These are phyloP conservation scores for Fusarium staphyleae DNA, from an alignment of 2,329 filamentous ascomycete genomes.

Conservation along the genomic window DNA sequence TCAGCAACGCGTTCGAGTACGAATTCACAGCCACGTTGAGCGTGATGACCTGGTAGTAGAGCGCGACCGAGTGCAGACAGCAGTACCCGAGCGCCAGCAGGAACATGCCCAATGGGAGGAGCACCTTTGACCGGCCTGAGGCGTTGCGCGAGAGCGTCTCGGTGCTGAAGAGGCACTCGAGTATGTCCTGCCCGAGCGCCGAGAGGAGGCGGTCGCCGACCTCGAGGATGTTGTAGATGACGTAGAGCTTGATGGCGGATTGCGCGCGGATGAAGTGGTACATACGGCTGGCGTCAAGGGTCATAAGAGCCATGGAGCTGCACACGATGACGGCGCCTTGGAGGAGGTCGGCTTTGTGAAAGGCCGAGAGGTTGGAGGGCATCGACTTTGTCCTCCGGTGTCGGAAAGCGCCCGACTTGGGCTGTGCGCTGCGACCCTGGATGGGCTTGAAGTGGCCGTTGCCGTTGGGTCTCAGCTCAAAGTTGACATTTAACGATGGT, in stretches of 20 bases:
- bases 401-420: conserved; percentile 50
- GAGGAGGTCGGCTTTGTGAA: conserved; percentile 93
- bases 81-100: conserved; percentile 86
- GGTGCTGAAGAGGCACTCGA: conserved; percentile 92
- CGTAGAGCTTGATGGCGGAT: conserved; percentile 96
- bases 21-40: conserved; percentile 98
- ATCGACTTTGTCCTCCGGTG: conserved; percentile 83
- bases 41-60: conserved; percentile 98
- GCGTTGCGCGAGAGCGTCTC: conserved; percentile 89
- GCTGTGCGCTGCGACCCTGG: conserved; percentile 35
- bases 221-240: conserved; percentile 98
- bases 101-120: conserved; percentile 92
- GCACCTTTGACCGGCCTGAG: conserved; percentile 88
- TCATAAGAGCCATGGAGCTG: conserved; percentile 86
- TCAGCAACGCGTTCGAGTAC: conserved; percentile 94
- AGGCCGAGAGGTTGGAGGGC: conserved; percentile 83
- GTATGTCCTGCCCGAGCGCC: conserved; percentile 91
- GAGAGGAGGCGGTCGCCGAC: conserved; percentile 89
- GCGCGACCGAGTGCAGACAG: conserved; percentile 80
- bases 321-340: conserved; percentile 88
- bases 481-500: conserved; percentile 4
- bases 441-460: conserved; percentile 25
- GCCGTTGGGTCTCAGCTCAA: conserved; percentile 16
- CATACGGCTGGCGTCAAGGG: conserved; percentile 94
- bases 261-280: conserved; percentile 97